Evolutionary conservation across 768 basidiomycete species (phyloP), one percentile per base, ranked within the genome.

Genomic region (Paxillus rubicundulus): DNA sequence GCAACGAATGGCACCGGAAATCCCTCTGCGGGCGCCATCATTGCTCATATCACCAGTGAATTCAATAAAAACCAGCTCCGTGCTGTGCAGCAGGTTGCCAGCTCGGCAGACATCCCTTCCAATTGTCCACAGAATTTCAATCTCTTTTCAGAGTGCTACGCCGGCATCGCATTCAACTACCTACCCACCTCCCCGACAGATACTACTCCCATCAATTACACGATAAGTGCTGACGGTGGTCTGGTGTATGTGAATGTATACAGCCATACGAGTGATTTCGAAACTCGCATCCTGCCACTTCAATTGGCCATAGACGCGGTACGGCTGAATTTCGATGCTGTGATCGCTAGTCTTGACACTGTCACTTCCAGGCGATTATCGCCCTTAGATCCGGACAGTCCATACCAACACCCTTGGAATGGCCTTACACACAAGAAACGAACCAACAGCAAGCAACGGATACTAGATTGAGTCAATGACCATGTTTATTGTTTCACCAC

Each of bases 241-340:
- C 70, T 90, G 16, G 58, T 65, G 18, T 79, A 81, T 55, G 80
- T 90, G 56, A 79, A 92, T 58, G 89, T 89, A 0, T 72, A 74
- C 18, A 70, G 73, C 17, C 87, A 89, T 61, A 78, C 70, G 3
- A 84, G 86, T 53, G 86, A 88, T 66, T 82, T 85, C 57, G 87
- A 90, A 65, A 71, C 71, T 48, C 71, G 84, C 42, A 75, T 89
- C 28, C 63, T 92, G 16, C 89, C 89, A 1, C 57, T 92, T 18
- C 89, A 92, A 56, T 85, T 88, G 78, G 85, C 87, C 9, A 72
- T 92, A 33, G 89, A 92, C 59, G 74, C 80, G 63, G 87, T 85
- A 54, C n/a, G 6, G 40, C 36, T 53, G 37, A 6, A 44, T 34
- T 36, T 12, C 36, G 20, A 14, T 32, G 0, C 5, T 28, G n/a